Evolutionary conservation across 2,329 filamentous ascomycete genomes (phyloP), one percentile per base, ranked within the genome.

Genomic region (Colletotrichum tanaceti): DNA sequence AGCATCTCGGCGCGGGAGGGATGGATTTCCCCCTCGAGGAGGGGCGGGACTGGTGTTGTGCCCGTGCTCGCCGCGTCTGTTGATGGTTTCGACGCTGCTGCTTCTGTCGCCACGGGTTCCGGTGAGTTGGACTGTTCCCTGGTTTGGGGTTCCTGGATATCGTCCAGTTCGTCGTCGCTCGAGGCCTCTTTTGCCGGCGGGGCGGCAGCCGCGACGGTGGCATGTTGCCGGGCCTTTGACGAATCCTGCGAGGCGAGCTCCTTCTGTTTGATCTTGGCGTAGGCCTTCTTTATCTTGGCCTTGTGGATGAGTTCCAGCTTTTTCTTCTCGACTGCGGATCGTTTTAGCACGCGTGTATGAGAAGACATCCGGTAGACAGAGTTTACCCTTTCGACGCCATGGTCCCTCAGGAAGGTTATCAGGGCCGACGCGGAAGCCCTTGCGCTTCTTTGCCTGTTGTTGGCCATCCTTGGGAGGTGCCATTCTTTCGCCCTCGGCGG

Each of bases 271-370:
- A 97, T 84, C 80, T 97, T 98, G 71, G 91, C 92, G 77, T 97
- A 98, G 49, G 92, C 88, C 80, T 97, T 97, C 81, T 95, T 96
- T 71, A 97, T 86, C 80, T 98, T 97, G 70, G 94, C 94, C 79
- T 96, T 97, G 79, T 94, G 89, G 74, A 98, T 98, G 64, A 97
- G 83, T 72, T 92, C 89, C 72, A 91, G 87, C 80, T 98, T 98
- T 76, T 97, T 96, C 80, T 95, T 95, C 79, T 93, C 89, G 66
- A 92, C 93, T 95, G 16, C 7, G 35, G 32, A 20, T 10, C 7
- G 10, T 35, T 22, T 68, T 24, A 68, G 63, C 20, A 35, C 6
- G 28, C 24, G 9, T 52, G 22, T 43, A 22, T 16, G 38, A 22
- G 46, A n/a, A 52, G 54, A 53, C 28, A 28, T 6, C 47, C 24